Evolutionary conservation across 2,329 filamentous ascomycete genomes (phyloP), one percentile per base, ranked within the genome.

Genomic region (Alternaria ventricosa): DNA sequence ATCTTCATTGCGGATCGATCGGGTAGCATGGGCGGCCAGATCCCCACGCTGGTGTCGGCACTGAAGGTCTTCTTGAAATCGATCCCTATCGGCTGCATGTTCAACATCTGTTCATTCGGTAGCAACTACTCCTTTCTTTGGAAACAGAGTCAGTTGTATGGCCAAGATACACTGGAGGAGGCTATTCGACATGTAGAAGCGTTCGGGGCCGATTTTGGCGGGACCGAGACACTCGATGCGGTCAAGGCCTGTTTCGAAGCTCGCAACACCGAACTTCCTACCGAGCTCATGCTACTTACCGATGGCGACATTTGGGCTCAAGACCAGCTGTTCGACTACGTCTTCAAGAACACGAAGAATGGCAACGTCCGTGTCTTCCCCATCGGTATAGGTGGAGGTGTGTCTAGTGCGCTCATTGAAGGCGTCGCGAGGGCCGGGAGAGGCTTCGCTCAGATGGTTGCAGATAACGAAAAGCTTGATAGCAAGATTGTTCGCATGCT

Each of bases 401-500:
- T 63, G 12, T 63, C 60, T 12, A 55, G 55, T 44, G 43, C 55
- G 11, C 18, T 60, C 13, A 60, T 63, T 20, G 49, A 60, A 41
- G 49, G 60, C 20, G 55, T 60, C 12, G 60, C 60, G 46, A 54
- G 60, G 12, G 60, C 60, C n/a, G 55, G 55, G 6, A 22, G 30
- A 20, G 60, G 60, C 20, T 55, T 63, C 12, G 60, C 55, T 55
- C 55, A 63, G 49, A 63, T 55, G 60, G 60, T 60, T 5, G 20
- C 43, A 11, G 3, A 55, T 20, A 49, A 43, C 12, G 55, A 63
- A 25, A 63, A 63, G 49, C 56, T 63, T 5, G 60, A 59, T 5
- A 55, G 49, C 20, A 63, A 60, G 15, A 59, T 63, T 27, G 49
- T 63, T 33, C 55, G 60, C 7, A 63, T 63, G 60, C 56, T 63